Conservation (phyloP, 1,284 basidiomycete species). For the Austroboletus niveus region DNA sequence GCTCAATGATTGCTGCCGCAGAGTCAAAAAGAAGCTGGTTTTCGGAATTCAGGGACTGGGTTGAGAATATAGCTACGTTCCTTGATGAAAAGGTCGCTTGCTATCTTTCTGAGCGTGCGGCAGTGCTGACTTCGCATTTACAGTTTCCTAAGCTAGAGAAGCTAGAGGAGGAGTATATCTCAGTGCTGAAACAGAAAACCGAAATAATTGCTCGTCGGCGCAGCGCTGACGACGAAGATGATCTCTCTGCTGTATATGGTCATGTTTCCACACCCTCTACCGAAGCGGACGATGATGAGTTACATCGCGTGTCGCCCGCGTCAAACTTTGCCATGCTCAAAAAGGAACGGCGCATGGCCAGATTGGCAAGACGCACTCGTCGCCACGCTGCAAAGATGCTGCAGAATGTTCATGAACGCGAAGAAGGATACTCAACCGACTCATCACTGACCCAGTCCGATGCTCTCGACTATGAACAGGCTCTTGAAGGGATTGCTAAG, state of each 20-base stretch:
- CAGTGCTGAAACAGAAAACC: conserved; percentile 72
- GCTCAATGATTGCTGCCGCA: conserved; percentile 74
- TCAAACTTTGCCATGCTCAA: conserved; percentile 46
- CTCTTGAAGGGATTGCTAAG: conserved; percentile 54
- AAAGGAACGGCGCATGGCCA: conserved; percentile 54
- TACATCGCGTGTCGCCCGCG: conserved; percentile 54
- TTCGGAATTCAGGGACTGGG: conserved; percentile 78
- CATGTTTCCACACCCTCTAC: conserved; percentile 38
- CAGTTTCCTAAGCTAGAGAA: conserved; percentile 83
- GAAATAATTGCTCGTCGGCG: conserved; percentile 70
- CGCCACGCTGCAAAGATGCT: conserved; percentile 34
- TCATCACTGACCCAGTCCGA: conserved; percentile 67
- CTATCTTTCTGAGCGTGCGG: neutral
- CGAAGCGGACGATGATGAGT: conserved; percentile 54
- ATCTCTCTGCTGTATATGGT: conserved; percentile 75
- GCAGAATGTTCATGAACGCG: conserved; percentile 39
- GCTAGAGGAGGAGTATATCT: conserved; percentile 79
- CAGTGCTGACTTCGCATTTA: conserved; percentile 7
- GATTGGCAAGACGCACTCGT: conserved; percentile 45
- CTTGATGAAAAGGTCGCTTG: conserved; percentile 83
- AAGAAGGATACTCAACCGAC: conserved; percentile 88
- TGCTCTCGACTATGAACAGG: conserved; percentile 65
- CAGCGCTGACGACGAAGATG: conserved; percentile 76
- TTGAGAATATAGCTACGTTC: conserved; percentile 85
- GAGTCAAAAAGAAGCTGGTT: conserved; percentile 90